Conservation (phyloP, 225 moss, liverwort and hornwort genomes). For the Sphagnum contortum region DNA sequence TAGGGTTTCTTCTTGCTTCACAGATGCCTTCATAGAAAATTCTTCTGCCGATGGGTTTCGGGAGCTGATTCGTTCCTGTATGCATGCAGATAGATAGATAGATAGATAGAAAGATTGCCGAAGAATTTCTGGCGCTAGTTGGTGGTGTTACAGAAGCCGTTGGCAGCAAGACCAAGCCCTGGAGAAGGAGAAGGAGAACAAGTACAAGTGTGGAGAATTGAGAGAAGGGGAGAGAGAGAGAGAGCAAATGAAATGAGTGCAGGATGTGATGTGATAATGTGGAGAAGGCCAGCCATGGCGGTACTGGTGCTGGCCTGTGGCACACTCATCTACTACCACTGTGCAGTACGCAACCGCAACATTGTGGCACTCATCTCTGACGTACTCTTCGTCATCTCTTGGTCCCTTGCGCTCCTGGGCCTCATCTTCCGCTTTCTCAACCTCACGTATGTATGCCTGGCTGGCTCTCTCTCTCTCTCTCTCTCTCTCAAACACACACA, state of each 20-base stretch:
- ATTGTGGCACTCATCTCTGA: conserved; percentile 55
- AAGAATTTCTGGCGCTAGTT: too few species aligned
- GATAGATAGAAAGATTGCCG: too few species aligned
- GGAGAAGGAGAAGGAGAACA: not conserved
- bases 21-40: too few species aligned
- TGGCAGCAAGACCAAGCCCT: too few species aligned
- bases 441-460: conserved; percentile 40
- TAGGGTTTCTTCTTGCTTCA: too few species aligned
- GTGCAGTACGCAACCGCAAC: conserved; percentile 55
- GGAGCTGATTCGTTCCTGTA: too few species aligned
- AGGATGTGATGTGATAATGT: conserved; percentile 62
- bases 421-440: conserved; percentile 67
- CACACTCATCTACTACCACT: conserved; percentile 78
- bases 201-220: not conserved
- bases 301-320: conserved; percentile 55
- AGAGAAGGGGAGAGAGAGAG: not conserved
- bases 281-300: conserved; percentile 65
- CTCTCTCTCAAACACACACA: not conserved
- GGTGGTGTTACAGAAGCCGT: too few species aligned
- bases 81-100: too few species aligned
- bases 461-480: not conserved
- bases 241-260: conserved; percentile 18
- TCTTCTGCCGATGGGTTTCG: too few species aligned
- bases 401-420: conserved; percentile 74
- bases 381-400: conserved; percentile 63